A percentile compares a stretch with the other conserved stretches of the same genome.
Conservation (phyloP, 345 rosid genomes). For the Eucalyptus curtisii region DNA sequence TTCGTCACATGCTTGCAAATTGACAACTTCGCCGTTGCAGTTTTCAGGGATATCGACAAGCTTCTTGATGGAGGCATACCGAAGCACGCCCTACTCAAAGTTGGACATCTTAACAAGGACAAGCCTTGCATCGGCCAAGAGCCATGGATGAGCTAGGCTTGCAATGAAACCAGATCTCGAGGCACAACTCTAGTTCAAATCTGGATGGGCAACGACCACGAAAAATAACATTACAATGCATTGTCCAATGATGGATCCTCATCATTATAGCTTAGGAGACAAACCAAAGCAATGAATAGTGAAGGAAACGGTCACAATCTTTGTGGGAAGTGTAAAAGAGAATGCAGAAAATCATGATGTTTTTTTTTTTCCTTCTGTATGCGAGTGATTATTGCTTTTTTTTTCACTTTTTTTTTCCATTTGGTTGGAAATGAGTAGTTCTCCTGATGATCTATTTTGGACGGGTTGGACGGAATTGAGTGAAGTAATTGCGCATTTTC, state of each 20-base stretch:
- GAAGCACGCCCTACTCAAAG: not conserved
- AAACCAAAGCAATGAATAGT: not conserved
- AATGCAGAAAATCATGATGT: not conserved
- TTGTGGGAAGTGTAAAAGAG: not conserved
- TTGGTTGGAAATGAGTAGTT: too few relatives aligned
- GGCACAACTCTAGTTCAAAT: too few relatives aligned
- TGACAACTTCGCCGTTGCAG: accelerated
- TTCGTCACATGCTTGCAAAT: not conserved
- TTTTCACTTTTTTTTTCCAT: too few relatives aligned
- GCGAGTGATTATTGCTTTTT: too few relatives aligned
- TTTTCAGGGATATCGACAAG: not conserved
- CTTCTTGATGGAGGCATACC: not conserved
- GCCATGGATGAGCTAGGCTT: too few relatives aligned
- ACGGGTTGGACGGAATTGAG: too few relatives aligned
- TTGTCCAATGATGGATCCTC: not conserved
- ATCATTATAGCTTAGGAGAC: not conserved
- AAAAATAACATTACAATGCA: not conserved
- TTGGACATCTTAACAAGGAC: too few relatives aligned
- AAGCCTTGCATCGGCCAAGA: not conserved
- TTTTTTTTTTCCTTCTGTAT: too few relatives aligned
- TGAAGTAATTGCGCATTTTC: too few relatives aligned
- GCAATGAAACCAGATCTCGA: too few relatives aligned
- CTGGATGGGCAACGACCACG: too few relatives aligned
- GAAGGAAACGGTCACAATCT: not conserved
- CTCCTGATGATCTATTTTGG: too few relatives aligned